phyloP scores from a whole-genome alignment of 202 grass and related monocot genomes.

The Bolboschoenoplectus hybrid region DNA sequence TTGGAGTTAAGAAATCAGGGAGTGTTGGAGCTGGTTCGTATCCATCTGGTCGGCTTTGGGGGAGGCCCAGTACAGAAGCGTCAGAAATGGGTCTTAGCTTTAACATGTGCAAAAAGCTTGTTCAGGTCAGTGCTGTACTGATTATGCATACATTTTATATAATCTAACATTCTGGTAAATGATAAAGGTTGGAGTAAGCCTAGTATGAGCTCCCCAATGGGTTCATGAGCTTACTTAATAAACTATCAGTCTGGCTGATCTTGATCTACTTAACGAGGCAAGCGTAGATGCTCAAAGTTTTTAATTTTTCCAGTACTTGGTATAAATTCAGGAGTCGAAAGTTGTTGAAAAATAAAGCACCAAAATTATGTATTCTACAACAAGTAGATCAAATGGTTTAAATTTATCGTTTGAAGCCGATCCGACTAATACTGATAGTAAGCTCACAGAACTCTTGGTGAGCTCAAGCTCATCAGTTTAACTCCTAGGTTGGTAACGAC shows the following conservation, averaged over 20 bases:
- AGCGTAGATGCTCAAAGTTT: not conserved
- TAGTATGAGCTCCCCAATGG: not conserved
- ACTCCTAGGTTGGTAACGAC: not conserved
- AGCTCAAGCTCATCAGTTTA: not conserved
- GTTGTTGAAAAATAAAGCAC: not conserved
- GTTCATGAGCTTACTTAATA: too few relatives aligned
- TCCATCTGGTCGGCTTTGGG: conserved; percentile 40
- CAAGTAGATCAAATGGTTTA: not conserved
- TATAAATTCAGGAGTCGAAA: not conserved
- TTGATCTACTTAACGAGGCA: not conserved
- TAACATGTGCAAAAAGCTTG: conserved; percentile 91
- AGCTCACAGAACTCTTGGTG: not conserved
- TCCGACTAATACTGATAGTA: not conserved
- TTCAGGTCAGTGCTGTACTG: conserved; percentile 56
- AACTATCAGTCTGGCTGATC: too few relatives aligned
- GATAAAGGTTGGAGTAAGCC: conserved; percentile 20
- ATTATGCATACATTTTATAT: conserved; percentile 20
- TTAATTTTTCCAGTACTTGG: not conserved
- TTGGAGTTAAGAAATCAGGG: conserved; percentile 56
- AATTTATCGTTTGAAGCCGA: not conserved
- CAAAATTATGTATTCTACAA: not conserved
- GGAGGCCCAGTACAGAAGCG: conserved; percentile 41
- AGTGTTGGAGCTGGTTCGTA: conserved; percentile 22
- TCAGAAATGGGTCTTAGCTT: conserved; percentile 88
- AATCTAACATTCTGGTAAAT: conserved; percentile 21